Evolutionary conservation across 345 rosid species (phyloP).

Genomic region (Citrus mangshanensis): DNA sequence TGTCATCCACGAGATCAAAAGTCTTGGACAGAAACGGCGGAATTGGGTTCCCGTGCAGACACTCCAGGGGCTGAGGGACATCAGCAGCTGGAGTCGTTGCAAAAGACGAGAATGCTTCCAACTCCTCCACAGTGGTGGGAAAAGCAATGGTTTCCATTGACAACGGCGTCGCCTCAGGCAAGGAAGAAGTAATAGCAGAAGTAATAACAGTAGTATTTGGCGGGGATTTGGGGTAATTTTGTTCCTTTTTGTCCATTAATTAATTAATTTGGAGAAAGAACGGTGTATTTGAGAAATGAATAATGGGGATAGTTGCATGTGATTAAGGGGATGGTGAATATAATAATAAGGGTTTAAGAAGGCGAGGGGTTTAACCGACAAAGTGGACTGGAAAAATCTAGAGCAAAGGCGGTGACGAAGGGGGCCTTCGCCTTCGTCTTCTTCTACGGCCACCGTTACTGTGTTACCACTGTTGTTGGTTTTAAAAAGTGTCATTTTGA

Average conservation of each 20-base stretch:
- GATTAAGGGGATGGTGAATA: neutral
- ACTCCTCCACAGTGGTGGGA: neutral
- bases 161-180: conserved; percentile 13
- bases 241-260: conserved; percentile 18
- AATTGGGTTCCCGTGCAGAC: conserved; percentile 54
- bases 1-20: conserved; percentile 80
- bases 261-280: too few relatives aligned
- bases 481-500: conserved; percentile 7
- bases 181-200: conserved; percentile 6
- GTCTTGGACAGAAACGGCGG: conserved; percentile 90
- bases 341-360: conserved; percentile 16
- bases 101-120: conserved; percentile 9
- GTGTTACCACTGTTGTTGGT: neutral
- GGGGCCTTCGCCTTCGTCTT: neutral
- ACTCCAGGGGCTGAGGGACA: conserved; percentile 55
- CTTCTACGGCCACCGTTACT: conserved; percentile 17
- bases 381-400: conserved; percentile 43
- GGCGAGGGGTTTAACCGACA: conserved; percentile 34
- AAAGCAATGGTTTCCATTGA: conserved; percentile 11
- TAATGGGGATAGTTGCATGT: too few relatives aligned
- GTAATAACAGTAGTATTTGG: conserved; percentile 12
- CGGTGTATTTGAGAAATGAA: neutral
- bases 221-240: conserved; percentile 23
- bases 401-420: conserved; percentile 43
- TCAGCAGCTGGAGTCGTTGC: conserved; percentile 7